A percentile compares a stretch with the other conserved stretches of the same genome.
Evolutionary conservation across 2,329 filamentous ascomycete genomes (phyloP).

Genomic region (Endoconidiophora polonica): DNA sequence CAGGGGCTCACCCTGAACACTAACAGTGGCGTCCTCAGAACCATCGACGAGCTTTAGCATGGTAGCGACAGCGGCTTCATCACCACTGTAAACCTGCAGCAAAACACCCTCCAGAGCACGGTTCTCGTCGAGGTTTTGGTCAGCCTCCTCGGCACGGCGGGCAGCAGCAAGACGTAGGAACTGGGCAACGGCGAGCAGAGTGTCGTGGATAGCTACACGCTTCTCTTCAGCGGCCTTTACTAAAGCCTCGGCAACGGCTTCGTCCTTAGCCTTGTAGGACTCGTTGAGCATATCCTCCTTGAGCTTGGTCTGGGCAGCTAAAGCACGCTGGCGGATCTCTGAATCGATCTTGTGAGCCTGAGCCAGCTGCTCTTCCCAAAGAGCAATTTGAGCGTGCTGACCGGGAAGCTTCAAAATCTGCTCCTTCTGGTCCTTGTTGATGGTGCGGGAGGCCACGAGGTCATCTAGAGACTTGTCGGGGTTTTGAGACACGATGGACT

Average conservation of each 20-base stretch:
- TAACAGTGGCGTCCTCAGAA: conserved; percentile 46
- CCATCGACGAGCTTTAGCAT: conserved; percentile 66
- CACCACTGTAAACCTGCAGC: conserved; percentile 62
- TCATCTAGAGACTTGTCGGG: conserved; percentile 56
- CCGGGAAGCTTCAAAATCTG: conserved; percentile 62
- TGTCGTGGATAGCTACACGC: conserved; percentile 34
- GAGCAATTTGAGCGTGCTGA: conserved; percentile 49
- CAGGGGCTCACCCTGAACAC: conserved; percentile 47
- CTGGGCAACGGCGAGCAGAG: conserved; percentile 55
- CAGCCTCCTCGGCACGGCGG: conserved; percentile 51
- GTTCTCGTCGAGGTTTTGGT: conserved; percentile 52
- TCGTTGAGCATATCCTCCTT: conserved; percentile 39
- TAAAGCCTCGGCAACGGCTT: conserved; percentile 32
- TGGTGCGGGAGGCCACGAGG: conserved; percentile 51
- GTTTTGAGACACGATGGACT: conserved; percentile 51
- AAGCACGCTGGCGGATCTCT: conserved; percentile 47
- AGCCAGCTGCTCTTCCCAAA: conserved; percentile 56
- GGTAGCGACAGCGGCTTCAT: conserved; percentile 54
- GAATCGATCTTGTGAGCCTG: conserved; percentile 62
- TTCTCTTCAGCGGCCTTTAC: conserved; percentile 25
- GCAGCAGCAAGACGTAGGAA: conserved; percentile 68
- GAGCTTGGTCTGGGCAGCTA: conserved; percentile 40
- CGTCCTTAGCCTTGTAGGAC: conserved; percentile 36
- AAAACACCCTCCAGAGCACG: conserved; percentile 68
- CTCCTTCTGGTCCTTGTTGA: conserved; percentile 67